Percentiles rank a stretch among this genome's conserved stretches.
These are phyloP conservation scores for Megacollybia marginata DNA, from an alignment of 768 basidiomycete species.

Conservation along the genomic window DNA sequence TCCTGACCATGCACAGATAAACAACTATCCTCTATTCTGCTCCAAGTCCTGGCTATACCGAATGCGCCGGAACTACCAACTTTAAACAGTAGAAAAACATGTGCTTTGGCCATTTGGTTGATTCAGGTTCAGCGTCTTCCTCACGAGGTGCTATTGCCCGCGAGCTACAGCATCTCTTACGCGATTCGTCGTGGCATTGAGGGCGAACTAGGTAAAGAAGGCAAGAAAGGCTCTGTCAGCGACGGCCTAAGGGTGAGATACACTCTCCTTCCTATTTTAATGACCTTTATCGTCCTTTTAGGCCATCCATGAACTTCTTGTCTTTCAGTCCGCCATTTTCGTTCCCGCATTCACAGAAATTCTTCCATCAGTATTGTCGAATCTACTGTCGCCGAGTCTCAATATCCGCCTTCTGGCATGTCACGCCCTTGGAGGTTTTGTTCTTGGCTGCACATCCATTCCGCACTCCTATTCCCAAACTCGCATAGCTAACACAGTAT, in stretches of 20 bases:
- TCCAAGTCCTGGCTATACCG: conserved; percentile 64
- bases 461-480: conserved; percentile 42
- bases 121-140: conserved; percentile 69
- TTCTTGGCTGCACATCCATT: conserved; percentile 41
- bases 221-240: conserved; percentile 75
- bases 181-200: conserved; percentile 70
- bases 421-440: conserved; percentile 68
- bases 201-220: conserved; percentile 82
- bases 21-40: conserved; percentile 54
- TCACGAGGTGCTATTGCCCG: conserved; percentile 47
- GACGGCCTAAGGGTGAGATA: conserved; percentile 66
- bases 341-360: conserved; percentile 53
- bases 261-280: conserved; percentile 2
- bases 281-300: conserved; percentile 19
- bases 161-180: conserved; percentile 60
- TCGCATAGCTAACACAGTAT: conserved; percentile 42
- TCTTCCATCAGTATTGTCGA: conserved; percentile 54
- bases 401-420: conserved; percentile 66
- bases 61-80: conserved; percentile 64
- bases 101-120: conserved; percentile 68
- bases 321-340: conserved; percentile 58
- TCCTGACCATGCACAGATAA: conserved; percentile 31
- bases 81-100: conserved; percentile 82
- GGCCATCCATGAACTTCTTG: conserved; percentile 68
- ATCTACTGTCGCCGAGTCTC: conserved; percentile 58